Base-by-base conservation (phyloP, 129 eudicot species). In the Silybum marianum region DNA sequence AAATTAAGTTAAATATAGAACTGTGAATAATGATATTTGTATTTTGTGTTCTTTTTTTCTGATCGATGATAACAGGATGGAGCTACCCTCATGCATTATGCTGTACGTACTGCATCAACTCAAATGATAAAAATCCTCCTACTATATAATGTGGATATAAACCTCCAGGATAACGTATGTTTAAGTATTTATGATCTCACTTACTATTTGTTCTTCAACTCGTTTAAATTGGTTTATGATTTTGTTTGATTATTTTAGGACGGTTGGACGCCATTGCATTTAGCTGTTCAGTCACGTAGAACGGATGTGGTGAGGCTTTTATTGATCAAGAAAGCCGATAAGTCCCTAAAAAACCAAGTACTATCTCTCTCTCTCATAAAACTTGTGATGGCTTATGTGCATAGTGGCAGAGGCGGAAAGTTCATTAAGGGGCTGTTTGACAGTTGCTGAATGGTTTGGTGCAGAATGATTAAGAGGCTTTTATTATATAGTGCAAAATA, bases 251-350 rank as follows among this genome's bases (percentile, higher is more conserved):
- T 8, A 69, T 71, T 83, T 39, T 81, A 96, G 99, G 92, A 93
- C 65, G 99, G 99, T 24, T 96, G 99, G 99, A 91, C 98, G 11
- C 95, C 99, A 72, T 81, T 96, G 75, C 99, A 96, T 93, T 81
- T 96, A 67, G 98, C 99, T 26, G 97, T 96, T 25, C 99, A 96
- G 74, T 84, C 97, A 13, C 97, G 95, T 66, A 91, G 99, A 87
- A 96, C 91, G 54, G 99, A 96, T 87, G 73, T 93, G 26, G 92
- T 93, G 86, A 87, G 91, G 88, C 97, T 93, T 86, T 81, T 96
- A 74, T 71, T 96, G 81, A 88, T 91, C 86, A 96, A 96, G 80
- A 90, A 95, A 75, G 99, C 97, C 48, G 97, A 96, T 66, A 88
- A 84, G 80, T 89, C 93, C 66, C 21, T 91, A 18, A 89, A 78